phyloP scores from a whole-genome alignment of 176 grass and related monocot genomes.

The Melocanna baccifera region DNA sequence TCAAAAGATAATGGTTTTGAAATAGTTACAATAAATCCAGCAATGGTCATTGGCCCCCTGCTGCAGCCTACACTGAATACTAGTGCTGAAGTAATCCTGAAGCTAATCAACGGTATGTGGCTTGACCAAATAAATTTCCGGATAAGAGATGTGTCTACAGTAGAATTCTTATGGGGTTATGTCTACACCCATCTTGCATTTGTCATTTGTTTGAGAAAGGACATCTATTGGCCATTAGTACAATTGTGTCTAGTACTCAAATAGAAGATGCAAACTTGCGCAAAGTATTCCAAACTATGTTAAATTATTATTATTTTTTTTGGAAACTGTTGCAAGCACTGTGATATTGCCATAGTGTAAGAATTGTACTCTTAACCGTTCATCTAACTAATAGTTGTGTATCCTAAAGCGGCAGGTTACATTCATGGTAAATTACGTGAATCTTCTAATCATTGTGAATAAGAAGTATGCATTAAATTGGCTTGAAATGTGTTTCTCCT shows the following conservation, averaged over 20 bases:
- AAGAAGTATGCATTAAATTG: background rate
- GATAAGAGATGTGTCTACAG: background rate
- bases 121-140: background rate
- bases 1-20: constrained; percentile 54
- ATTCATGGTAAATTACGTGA: background rate
- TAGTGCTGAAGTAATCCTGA: constrained; percentile 54
- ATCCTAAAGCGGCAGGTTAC: background rate
- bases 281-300: background rate
- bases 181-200: background rate
- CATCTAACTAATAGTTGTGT: constrained; percentile 10
- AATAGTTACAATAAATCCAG: constrained; percentile 58
- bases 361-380: background rate
- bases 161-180: background rate
- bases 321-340: background rate
- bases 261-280: background rate
- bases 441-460: background rate
- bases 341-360: background rate
- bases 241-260: background rate
- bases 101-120: constrained; percentile 52
- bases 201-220: background rate
- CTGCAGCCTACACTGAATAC: constrained; percentile 66
- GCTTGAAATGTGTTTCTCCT: background rate
- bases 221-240: background rate
- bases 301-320: background rate
- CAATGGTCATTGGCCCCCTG: constrained; percentile 62